Evolutionary conservation across 805 yeast species (phyloP).

Genomic region (Metschnikowia drakensbergensis): DNA sequence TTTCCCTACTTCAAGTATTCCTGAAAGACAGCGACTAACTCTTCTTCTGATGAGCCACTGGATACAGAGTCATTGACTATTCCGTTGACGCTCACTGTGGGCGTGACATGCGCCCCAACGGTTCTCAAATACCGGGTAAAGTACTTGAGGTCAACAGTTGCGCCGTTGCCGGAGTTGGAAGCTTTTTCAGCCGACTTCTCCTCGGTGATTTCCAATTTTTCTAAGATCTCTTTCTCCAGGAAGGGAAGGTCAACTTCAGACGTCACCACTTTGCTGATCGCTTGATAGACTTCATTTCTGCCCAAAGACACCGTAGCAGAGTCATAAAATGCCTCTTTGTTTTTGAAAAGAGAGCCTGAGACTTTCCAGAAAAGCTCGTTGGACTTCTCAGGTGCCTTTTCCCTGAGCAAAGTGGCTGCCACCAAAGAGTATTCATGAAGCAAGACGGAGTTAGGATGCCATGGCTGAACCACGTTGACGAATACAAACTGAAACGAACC

Average conservation of each 20-base stretch:
- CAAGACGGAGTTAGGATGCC: constrained; percentile 76
- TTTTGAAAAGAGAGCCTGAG: constrained; percentile 52
- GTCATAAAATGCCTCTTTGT: constrained; percentile 58
- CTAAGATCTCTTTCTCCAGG: constrained; percentile 28
- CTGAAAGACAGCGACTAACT: constrained; percentile 39
- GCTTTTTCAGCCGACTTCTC: constrained; percentile 22
- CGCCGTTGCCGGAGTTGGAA: constrained; percentile 54
- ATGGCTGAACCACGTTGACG: constrained; percentile 80
- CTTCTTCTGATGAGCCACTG: constrained; percentile 54
- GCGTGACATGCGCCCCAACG: constrained; percentile 80
- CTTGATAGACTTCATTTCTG: constrained; percentile 52
- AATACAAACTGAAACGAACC: constrained; percentile 57
- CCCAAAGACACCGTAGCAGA: constrained; percentile 50
- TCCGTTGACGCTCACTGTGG: constrained; percentile 73
- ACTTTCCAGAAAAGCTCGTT: constrained; percentile 43
- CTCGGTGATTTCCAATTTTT: constrained; percentile 35
- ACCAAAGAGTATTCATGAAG: constrained; percentile 71
- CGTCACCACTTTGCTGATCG: constrained; percentile 31
- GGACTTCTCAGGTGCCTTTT: constrained; percentile 19
- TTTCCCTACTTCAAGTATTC: constrained; percentile 1
- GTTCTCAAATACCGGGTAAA: constrained; percentile 72
- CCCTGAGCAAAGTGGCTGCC: constrained; percentile 59
- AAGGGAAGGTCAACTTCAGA: constrained; percentile 28
- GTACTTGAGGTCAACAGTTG: constrained; percentile 63
- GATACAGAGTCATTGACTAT: constrained; percentile 54